Percentiles rank a stretch among this genome's conserved stretches.
These are phyloP conservation scores for Blastobotrys serpentis DNA, from an alignment of 1,139 yeast species.

Conservation along the genomic window DNA sequence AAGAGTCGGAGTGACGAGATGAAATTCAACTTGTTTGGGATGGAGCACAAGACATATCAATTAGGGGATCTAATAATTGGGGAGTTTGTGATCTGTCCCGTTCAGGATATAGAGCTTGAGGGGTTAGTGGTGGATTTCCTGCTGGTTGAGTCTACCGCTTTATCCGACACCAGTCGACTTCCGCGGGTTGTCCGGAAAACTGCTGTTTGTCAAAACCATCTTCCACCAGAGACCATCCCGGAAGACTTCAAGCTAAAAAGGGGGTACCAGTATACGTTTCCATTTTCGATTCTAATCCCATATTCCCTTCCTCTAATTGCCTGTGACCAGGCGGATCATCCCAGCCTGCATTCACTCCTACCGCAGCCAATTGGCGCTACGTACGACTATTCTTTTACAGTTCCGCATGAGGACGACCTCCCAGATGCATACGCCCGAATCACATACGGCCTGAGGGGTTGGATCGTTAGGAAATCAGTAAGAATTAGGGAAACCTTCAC, in stretches of 20 bases:
- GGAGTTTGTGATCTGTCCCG: conserved; percentile 6
- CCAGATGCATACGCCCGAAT: conserved; percentile 7
- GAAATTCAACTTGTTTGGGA: not conserved
- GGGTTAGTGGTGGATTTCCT: not conserved
- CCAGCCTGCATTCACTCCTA: conserved; percentile 7
- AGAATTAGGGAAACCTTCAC: not conserved
- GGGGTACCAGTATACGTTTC: conserved; percentile 6
- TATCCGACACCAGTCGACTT: not conserved
- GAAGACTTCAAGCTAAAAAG: not conserved
- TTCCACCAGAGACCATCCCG: not conserved
- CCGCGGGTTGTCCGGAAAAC: conserved; percentile 7
- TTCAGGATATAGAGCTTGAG: not conserved
- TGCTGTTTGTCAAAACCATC: conserved; percentile 8
- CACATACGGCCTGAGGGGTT: conserved; percentile 6
- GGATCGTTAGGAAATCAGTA: not conserved
- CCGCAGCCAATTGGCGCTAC: conserved; percentile 7
- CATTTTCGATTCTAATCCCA: conserved; percentile 7
- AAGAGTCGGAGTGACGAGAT: not conserved
- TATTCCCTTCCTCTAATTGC: conserved; percentile 7
- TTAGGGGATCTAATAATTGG: conserved; percentile 8
- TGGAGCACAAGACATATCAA: not conserved
- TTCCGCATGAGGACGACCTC: not conserved
- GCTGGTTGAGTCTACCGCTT: conserved; percentile 7
- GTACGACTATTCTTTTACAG: not conserved
- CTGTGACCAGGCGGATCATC: not conserved